A percentile compares a stretch with the other conserved stretches of the same genome.
Evolutionary conservation across 2,329 filamentous ascomycete genomes (phyloP).

Genomic region (Alternaria alternata): DNA sequence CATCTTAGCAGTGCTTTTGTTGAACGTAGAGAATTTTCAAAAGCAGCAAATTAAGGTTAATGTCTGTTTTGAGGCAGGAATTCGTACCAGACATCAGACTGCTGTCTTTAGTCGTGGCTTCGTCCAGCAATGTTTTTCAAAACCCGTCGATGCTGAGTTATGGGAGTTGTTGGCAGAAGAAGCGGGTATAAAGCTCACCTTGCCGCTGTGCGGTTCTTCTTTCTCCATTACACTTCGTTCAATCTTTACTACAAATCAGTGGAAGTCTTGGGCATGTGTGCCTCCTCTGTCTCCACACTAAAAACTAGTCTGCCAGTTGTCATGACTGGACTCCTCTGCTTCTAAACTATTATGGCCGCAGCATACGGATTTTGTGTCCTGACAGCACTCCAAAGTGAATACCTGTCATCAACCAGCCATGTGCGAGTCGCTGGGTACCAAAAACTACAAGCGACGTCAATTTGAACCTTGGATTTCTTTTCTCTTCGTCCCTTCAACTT

Average conservation of each 20-base stretch:
- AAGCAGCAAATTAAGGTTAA: accelerated
- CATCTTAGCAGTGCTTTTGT: too few relatives aligned
- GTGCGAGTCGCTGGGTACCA: neutral
- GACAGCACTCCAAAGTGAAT: neutral
- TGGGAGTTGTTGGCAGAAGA: neutral
- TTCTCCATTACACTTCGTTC: neutral
- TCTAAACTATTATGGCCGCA: too few relatives aligned
- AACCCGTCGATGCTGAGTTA: too few relatives aligned
- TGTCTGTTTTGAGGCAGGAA: neutral
- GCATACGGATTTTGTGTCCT: neutral
- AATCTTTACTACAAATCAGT: neutral
- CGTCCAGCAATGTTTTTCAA: too few relatives aligned
- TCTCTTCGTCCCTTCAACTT: neutral
- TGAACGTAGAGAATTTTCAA: neutral
- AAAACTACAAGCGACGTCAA: too few relatives aligned
- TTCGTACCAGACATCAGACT: neutral
- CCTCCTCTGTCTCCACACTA: neutral
- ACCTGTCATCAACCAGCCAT: neutral
- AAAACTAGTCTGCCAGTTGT: too few relatives aligned
- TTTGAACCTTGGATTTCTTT: too few relatives aligned
- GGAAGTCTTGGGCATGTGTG: neutral
- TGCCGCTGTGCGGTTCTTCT: neutral
- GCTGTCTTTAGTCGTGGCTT: accelerated
- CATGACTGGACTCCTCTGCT: too few relatives aligned
- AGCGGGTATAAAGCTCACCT: neutral